Evolutionary conservation across 345 rosid genomes (phyloP).

Genomic region (Isatis tinctoria): DNA sequence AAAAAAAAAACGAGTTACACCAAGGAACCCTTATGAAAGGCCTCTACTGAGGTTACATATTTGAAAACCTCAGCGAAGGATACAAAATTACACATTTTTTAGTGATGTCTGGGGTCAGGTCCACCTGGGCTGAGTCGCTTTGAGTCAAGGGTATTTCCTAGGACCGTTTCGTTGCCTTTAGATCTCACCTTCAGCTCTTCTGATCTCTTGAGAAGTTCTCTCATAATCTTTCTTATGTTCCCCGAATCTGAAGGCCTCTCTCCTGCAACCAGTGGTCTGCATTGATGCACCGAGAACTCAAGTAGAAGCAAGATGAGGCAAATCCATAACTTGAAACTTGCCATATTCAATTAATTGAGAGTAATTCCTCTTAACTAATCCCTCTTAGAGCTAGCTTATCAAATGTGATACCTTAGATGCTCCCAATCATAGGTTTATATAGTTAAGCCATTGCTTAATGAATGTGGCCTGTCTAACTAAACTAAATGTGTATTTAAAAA

Average conservation of each 20-base stretch:
- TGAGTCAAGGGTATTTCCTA: constrained; percentile 13
- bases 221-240: constrained; percentile 24
- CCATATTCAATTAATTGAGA: constrained; percentile 17
- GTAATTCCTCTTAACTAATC: neutral
- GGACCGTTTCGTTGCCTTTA: neutral
- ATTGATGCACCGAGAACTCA: constrained; percentile 21
- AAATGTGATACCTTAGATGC: constrained; percentile 22
- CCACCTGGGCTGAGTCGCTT: constrained; percentile 42
- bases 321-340: constrained; percentile 25
- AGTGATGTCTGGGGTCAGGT: constrained; percentile 40
- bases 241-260: constrained; percentile 21
- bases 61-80: constrained; percentile 3
- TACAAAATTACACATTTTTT: constrained; percentile 14
- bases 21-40: constrained; percentile 2
- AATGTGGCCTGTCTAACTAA: constrained; percentile 24
- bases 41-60: constrained; percentile 11
- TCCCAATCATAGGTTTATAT: constrained; percentile 24
- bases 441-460: constrained; percentile 24
- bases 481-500: neutral
- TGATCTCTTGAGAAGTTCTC: constrained; percentile 26
- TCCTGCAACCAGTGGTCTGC: constrained; percentile 24
- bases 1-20: no score
- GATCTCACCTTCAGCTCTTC: constrained; percentile 25
- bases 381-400: constrained; percentile 7
- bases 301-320: constrained; percentile 30